Conservation (phyloP, 345 rosid genomes). For the Sisymbrium irio region DNA sequence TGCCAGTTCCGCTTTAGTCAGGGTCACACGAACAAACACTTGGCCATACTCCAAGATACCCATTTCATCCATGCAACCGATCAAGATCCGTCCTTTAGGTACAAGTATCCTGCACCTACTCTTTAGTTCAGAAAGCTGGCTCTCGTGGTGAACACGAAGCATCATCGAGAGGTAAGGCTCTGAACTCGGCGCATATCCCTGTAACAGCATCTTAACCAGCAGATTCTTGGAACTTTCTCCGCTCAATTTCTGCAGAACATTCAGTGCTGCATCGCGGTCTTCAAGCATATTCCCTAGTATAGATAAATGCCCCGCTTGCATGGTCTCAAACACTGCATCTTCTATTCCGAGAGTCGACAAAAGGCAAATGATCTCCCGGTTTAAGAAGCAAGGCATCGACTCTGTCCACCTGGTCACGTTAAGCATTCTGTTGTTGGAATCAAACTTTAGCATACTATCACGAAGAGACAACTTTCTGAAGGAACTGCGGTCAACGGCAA, state of each 20-base stretch:
- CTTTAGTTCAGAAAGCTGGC: conserved; percentile 60
- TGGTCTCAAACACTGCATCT: conserved; percentile 61
- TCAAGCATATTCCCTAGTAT: conserved; percentile 64
- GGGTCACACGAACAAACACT: conserved; percentile 66
- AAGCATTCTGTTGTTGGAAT: conserved; percentile 79
- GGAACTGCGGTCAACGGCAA: conserved; percentile 72
- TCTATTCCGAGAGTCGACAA: background rate
- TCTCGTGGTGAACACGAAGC: conserved; percentile 74
- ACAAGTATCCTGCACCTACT: conserved; percentile 73
- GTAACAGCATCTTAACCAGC: conserved; percentile 67
- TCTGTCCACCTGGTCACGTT: conserved; percentile 83
- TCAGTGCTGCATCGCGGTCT: conserved; percentile 60
- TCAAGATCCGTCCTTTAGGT: conserved; percentile 73
- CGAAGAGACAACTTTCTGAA: conserved; percentile 79
- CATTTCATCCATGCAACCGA: conserved; percentile 90
- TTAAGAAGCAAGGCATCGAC: conserved; percentile 85
- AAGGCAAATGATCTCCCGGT: conserved; percentile 74
- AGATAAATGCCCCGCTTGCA: conserved; percentile 64
- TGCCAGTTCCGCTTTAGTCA: conserved; percentile 65
- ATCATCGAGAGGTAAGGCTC: conserved; percentile 90
- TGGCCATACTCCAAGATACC: conserved; percentile 75
- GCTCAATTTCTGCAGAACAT: conserved; percentile 57
- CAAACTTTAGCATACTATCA: conserved; percentile 80
- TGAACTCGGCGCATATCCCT: conserved; percentile 63
- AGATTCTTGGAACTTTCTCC: conserved; percentile 53